These are phyloP conservation scores for Phytopythium mirpurense DNA, from an alignment of 352 stramenopile genomes.

Conservation along the genomic window DNA sequence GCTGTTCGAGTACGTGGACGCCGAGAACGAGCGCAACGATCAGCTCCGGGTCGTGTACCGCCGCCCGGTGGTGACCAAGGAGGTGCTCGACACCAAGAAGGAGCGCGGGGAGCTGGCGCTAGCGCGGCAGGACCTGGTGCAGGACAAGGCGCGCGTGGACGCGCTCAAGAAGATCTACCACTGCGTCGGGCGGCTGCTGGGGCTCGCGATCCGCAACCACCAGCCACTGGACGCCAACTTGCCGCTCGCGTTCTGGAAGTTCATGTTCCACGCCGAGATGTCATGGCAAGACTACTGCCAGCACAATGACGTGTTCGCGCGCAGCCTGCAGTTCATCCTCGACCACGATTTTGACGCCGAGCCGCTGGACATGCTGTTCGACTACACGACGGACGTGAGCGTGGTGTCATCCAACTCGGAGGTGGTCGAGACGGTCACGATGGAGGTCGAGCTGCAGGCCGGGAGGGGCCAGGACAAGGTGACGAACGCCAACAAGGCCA, in stretches of 20 bases:
- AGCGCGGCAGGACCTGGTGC: conserved; percentile 31
- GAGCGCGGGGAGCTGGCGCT: conserved; percentile 24
- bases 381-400: conserved; percentile 45
- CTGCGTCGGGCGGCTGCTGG: conserved; percentile 54
- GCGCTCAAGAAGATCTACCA: conserved; percentile 57
- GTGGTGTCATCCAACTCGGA: conserved; percentile 13
- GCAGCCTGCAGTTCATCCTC: conserved; percentile 56
- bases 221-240: conserved; percentile 56
- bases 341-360: conserved; percentile 58
- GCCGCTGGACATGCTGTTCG: conserved; percentile 61
- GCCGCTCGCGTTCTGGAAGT: conserved; percentile 65
- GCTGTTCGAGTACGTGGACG: conserved; percentile 42
- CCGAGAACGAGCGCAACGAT: conserved; percentile 12
- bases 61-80: conserved; percentile 20
- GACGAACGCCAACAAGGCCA: conserved; percentile 63
- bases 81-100: conserved; percentile 33
- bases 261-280: conserved; percentile 40
- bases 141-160: conserved; percentile 26
- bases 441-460: conserved; percentile 60
- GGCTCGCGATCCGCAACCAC: conserved; percentile 66
- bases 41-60: conserved; percentile 33
- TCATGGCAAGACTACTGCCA: conserved; percentile 61
- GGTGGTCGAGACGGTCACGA: conserved; percentile 17
- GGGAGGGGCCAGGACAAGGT: conserved; percentile 28
- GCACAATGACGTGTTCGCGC: conserved; percentile 46